Evolutionary conservation across 306 rosid genomes (phyloP).

Genomic region (Trichosanthes cucumerina): DNA sequence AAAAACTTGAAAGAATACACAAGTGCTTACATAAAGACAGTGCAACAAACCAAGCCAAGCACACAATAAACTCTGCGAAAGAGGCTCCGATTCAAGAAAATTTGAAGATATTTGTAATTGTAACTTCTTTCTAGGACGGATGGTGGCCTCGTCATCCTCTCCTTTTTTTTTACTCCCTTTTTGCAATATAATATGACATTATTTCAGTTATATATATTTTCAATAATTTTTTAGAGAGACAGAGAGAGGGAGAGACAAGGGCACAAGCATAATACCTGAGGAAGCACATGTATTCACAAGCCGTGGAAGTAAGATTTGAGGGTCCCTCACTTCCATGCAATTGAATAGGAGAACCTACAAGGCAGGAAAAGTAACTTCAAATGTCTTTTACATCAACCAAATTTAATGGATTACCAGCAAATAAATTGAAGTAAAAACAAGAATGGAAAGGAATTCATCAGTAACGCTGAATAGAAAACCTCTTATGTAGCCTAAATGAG

Average conservation of each 20-base stretch:
- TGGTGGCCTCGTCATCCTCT: background rate
- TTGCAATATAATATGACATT: background rate
- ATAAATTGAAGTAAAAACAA: background rate
- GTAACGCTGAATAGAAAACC: background rate
- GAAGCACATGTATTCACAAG: conserved; percentile 55
- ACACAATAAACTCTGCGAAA: background rate
- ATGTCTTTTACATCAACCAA: background rate
- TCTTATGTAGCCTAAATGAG: too few relatives aligned
- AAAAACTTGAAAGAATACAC: background rate
- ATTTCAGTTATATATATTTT: background rate
- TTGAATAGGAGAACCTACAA: conserved; percentile 73
- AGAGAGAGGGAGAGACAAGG: background rate
- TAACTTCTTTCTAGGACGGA: background rate
- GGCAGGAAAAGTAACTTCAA: conserved; percentile 7
- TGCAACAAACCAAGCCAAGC: background rate
- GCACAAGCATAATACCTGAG: conserved; percentile 35
- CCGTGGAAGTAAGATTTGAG: conserved; percentile 50
- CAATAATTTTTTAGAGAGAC: background rate
- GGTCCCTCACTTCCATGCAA: conserved; percentile 72
- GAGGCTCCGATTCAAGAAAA: background rate
- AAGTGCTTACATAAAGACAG: background rate
- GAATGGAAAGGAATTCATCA: background rate
- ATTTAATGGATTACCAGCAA: background rate
- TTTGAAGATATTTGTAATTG: background rate
- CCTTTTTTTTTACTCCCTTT: background rate